phyloP scores from a whole-genome alignment of 371 early-diverging fungal genomes.

The Blakeslea trispora region DNA sequence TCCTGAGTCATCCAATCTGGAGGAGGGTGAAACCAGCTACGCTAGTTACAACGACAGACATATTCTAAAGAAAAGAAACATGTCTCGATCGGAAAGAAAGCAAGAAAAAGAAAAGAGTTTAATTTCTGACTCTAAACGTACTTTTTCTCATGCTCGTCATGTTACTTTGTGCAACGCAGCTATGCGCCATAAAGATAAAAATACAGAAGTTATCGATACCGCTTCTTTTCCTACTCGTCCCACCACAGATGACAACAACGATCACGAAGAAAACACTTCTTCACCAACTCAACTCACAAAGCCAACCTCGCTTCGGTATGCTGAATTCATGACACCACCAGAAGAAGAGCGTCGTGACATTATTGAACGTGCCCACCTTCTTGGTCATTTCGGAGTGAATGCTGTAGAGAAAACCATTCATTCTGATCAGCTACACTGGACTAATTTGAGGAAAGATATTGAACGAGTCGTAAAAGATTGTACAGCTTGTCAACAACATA shows the following conservation, averaged over 20 bases:
- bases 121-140: no score
- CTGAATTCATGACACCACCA: neutral
- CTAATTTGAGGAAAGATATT: slow-evolving; percentile 1
- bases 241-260: neutral
- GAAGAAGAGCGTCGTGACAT: neutral
- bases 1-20: slow-evolving; percentile 1
- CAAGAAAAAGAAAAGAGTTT: no score
- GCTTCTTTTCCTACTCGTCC: neutral
- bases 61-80: neutral
- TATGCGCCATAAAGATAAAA: neutral
- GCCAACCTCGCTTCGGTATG: neutral
- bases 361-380: neutral
- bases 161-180: no score
- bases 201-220: neutral
- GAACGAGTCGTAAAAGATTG: neutral
- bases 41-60: neutral
- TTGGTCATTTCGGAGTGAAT: neutral
- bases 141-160: no score
- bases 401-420: neutral
- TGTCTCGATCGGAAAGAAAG: no score
- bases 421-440: slow-evolving; percentile 1
- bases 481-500: neutral
- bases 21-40: slow-evolving; percentile 2
- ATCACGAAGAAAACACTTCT: no score
- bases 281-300: neutral